phyloP scores from a whole-genome alignment of 2,329 filamentous ascomycete genomes.

The Cercospora sp. region DNA sequence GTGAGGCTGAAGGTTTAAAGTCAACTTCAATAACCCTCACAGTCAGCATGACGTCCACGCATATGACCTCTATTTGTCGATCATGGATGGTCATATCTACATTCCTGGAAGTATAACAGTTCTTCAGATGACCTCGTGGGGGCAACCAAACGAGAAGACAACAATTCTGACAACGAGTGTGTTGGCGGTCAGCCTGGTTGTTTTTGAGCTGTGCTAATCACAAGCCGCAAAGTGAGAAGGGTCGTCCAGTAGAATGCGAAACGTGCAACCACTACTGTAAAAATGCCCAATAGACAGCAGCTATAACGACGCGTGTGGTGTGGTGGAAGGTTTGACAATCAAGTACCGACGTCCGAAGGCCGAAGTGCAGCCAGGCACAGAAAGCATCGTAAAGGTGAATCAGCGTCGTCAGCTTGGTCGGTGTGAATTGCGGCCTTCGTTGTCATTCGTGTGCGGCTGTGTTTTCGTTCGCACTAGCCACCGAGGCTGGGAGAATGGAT shows the following conservation, averaged over 20 bases:
- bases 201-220: conserved; percentile 6
- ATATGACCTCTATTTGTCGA: not conserved
- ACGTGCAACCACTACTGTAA: not conserved
- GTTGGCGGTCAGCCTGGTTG: conserved; percentile 11
- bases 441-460: not conserved
- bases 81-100: not conserved
- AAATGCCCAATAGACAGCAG: conserved; percentile 3
- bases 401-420: conserved; percentile 5
- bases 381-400: not conserved
- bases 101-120: not conserved
- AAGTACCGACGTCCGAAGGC: conserved; percentile 16
- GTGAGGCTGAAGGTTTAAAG: not conserved
- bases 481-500: not conserved
- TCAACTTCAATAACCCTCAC: not conserved
- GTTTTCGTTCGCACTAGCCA: not conserved
- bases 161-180: conserved; percentile 6
- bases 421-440: not conserved
- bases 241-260: not conserved
- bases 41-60: conserved; percentile 1
- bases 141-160: not conserved
- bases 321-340: not conserved
- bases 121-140: not conserved
- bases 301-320: not conserved
- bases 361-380: conserved; percentile 12
- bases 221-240: not conserved